Evolutionary conservation across 169 alveolate species (phyloP).

Genomic region (Plasmodium gonderi): DNA sequence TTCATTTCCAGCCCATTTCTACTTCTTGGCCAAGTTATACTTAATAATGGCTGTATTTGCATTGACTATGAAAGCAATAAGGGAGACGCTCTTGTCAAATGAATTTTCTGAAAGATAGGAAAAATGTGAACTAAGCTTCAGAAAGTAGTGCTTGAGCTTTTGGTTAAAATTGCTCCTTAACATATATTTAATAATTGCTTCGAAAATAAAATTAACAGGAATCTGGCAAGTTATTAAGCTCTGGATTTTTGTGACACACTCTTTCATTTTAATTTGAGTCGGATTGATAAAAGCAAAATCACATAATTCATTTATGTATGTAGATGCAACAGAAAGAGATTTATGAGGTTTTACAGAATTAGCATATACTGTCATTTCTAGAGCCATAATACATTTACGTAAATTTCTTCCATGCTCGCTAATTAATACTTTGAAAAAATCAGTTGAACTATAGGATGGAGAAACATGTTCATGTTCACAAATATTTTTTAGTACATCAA

Average conservation of each 20-base stretch:
- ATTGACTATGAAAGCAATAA: slow-evolving; percentile 60
- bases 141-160: slow-evolving; percentile 35
- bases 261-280: slow-evolving; percentile 52
- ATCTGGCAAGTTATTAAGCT: slow-evolving; percentile 60
- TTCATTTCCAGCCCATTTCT: neutral
- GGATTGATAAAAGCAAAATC: slow-evolving; percentile 59
- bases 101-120: slow-evolving; percentile 54
- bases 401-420: slow-evolving; percentile 49
- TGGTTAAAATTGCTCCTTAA: slow-evolving; percentile 22
- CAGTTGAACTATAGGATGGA: neutral
- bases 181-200: slow-evolving; percentile 38
- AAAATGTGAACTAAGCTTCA: slow-evolving; percentile 29
- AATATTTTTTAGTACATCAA: slow-evolving; percentile 21
- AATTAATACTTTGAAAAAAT: slow-evolving; percentile 39
- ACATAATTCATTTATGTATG: slow-evolving; percentile 58
- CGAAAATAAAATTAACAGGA: slow-evolving; percentile 67
- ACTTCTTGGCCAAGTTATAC: slow-evolving; percentile 22
- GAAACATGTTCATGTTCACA: slow-evolving; percentile 38
- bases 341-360: slow-evolving; percentile 49
- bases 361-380: slow-evolving; percentile 63
- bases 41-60: slow-evolving; percentile 66
- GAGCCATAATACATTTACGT: slow-evolving; percentile 68
- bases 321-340: slow-evolving; percentile 31
- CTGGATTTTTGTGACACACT: slow-evolving; percentile 60
- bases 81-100: slow-evolving; percentile 64